Percentiles rank a stretch among this genome's conserved stretches.
Evolutionary conservation across 441 rosid genomes (phyloP).

Genomic region (Populus hybrid): DNA sequence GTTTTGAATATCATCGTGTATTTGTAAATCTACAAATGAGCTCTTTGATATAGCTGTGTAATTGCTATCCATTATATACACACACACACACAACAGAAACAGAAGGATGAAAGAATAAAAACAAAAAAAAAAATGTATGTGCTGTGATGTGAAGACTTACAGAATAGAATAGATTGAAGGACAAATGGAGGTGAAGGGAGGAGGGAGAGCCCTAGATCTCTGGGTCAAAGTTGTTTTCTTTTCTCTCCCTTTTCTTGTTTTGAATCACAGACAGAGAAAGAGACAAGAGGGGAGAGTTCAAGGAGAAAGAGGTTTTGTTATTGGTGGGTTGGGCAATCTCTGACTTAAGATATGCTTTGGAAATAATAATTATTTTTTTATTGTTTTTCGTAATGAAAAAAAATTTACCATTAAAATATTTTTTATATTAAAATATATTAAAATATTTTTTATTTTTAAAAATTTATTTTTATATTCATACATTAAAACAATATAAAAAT

Average conservation of each 20-base stretch:
- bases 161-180: background rate
- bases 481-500: too few relatives aligned
- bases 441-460: too few relatives aligned
- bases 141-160: background rate
- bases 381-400: too few relatives aligned
- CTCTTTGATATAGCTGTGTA: conserved; percentile 62
- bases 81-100: too few relatives aligned
- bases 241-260: background rate
- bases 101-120: background rate
- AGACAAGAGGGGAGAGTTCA: background rate
- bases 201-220: conserved; percentile 23
- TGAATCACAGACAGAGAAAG: background rate
- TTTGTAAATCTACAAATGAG: conserved; percentile 55
- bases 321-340: background rate
- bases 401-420: too few relatives aligned
- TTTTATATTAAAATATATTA: too few relatives aligned
- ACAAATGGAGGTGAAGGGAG: conserved; percentile 1
- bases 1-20: conserved; percentile 32
- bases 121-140: background rate
- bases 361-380: too few relatives aligned
- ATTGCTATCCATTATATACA: conserved; percentile 54
- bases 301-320: background rate
- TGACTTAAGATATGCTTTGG: too few relatives aligned
- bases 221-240: conserved; percentile 29
- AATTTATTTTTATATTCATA: too few relatives aligned